Conservation (phyloP, 495 filamentous ascomycete genomes). For the Neurospora sp. region DNA sequence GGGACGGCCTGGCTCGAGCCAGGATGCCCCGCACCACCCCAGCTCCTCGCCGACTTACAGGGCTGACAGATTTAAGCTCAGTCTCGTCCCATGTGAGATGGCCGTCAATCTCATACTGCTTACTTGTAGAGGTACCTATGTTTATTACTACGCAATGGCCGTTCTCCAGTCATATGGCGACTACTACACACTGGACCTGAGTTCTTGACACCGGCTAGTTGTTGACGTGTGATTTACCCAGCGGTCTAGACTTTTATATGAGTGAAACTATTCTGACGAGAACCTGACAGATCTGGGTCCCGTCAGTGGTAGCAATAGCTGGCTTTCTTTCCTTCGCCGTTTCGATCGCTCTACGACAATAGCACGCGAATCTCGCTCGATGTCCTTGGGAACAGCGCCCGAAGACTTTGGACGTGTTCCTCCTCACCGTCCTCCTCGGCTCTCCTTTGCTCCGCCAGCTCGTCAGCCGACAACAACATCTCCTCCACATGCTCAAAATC, state of each 20-base stretch:
- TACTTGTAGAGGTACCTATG: neutral
- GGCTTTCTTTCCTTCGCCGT: neutral
- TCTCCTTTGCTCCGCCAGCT: conserved; percentile 28
- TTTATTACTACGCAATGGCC: neutral
- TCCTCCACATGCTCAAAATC: conserved; percentile 87
- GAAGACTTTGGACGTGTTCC: conserved; percentile 39
- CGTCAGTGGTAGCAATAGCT: neutral
- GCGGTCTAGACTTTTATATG: neutral
- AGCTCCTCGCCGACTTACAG: neutral
- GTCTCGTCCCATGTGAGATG: neutral
- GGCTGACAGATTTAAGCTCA: neutral
- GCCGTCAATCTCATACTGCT: neutral
- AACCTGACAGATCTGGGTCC: neutral
- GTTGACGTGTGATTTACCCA: neutral
- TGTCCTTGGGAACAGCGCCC: conserved; percentile 70
- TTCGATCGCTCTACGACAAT: conserved; percentile 35
- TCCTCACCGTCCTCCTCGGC: conserved; percentile 24
- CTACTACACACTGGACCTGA: neutral
- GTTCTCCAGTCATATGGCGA: neutral
- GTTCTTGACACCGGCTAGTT: neutral
- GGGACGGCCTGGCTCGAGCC: neutral
- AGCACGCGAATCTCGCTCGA: conserved; percentile 78
- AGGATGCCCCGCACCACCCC: neutral
- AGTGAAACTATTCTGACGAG: neutral
- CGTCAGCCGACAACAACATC: conserved; percentile 36